These are phyloP conservation scores for Vitis hybrid DNA, from an alignment of 177 flowering plant species.

Conservation along the genomic window DNA sequence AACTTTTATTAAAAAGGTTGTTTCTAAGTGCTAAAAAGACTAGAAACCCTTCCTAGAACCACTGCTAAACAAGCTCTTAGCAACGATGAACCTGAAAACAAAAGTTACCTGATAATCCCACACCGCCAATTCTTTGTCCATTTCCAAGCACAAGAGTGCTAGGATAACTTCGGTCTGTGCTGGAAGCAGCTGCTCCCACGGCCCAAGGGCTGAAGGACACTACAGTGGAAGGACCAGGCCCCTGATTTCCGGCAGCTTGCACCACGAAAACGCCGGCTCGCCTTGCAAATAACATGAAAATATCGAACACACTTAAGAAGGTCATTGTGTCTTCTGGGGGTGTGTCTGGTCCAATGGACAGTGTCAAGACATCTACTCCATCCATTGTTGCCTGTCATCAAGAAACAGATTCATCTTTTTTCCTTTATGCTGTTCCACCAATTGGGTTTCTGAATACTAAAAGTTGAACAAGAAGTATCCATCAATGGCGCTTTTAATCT, in stretches of 20 bases:
- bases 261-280: slow-evolving; percentile 85
- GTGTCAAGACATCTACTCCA: slow-evolving; percentile 76
- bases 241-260: slow-evolving; percentile 86
- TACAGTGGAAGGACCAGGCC: slow-evolving; percentile 61
- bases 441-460: no score
- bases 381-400: slow-evolving; percentile 62
- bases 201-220: slow-evolving; percentile 89
- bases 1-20: no score
- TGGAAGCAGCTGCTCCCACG: slow-evolving; percentile 66
- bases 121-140: slow-evolving; percentile 54
- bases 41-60: no score
- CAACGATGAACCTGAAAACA: no score
- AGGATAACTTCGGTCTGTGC: slow-evolving; percentile 68
- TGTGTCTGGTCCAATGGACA: slow-evolving; percentile 84
- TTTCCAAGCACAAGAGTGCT: slow-evolving; percentile 62
- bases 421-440: no score
- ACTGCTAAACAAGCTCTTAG: no score
- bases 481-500: no score
- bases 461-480: no score
- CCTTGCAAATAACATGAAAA: slow-evolving; percentile 60
- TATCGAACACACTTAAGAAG: slow-evolving; percentile 64
- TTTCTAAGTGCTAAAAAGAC: no score
- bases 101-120: slow-evolving; percentile 73
- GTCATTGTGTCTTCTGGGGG: slow-evolving; percentile 71
- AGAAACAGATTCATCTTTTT: no score